These are phyloP conservation scores for Drosera capensis DNA, from an alignment of 148 eudicot species.

Conservation along the genomic window DNA sequence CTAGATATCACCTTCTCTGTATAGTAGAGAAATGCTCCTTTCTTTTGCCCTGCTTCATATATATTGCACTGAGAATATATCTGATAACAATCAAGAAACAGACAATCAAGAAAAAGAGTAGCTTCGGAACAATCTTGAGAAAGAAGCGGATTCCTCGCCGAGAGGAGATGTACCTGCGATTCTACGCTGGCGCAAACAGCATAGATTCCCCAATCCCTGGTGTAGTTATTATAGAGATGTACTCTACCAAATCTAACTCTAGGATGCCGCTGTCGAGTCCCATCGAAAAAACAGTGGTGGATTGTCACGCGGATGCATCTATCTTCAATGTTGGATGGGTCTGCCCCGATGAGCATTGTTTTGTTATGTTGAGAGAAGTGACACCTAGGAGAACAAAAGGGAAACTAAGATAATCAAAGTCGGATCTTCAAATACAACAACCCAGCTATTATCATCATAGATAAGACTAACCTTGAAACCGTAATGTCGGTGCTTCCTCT, in stretches of 20 bases:
- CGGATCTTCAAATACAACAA: no score
- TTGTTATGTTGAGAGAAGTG: conserved; percentile 69
- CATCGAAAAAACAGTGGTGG: conserved; percentile 89
- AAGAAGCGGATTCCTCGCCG: background rate
- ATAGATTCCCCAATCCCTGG: conserved; percentile 83
- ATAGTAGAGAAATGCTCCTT: conserved; percentile 51
- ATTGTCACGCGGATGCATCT: conserved; percentile 72
- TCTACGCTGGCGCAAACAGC: conserved; percentile 95
- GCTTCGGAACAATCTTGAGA: background rate
- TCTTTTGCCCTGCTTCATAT: conserved; percentile 84
- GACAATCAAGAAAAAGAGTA: conserved; percentile 1
- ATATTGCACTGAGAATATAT: conserved; percentile 86
- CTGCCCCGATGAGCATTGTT: conserved; percentile 89
- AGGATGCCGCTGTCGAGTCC: conserved; percentile 85
- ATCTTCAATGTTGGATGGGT: conserved; percentile 53
- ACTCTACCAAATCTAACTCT: conserved; percentile 84
- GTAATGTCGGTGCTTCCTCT: conserved; percentile 80
- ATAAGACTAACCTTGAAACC: conserved; percentile 53
- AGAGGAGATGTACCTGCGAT: conserved; percentile 43
- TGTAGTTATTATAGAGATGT: conserved; percentile 84
- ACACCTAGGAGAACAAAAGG: conserved; percentile 34
- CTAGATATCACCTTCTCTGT: conserved; percentile 58
- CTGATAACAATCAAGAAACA: conserved; percentile 17
- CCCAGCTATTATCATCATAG: background rate
- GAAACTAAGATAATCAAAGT: background rate